Conservation (phyloP, 768 basidiomycete genomes). For the Lactarius quietus region DNA sequence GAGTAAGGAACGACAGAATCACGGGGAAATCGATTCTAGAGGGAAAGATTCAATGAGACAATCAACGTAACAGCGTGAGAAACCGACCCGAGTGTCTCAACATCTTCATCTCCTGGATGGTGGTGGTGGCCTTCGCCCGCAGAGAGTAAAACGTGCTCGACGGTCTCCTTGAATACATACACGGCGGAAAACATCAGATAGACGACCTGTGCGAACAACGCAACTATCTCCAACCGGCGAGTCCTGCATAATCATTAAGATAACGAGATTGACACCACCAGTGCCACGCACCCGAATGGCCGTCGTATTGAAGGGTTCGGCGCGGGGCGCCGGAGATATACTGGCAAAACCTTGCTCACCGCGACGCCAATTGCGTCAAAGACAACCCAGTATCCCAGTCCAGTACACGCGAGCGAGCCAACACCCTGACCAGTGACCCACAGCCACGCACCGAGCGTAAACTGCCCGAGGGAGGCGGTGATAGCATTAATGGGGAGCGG, state of each 20-base stretch:
- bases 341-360: constrained; percentile 44
- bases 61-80: background rate
- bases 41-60: background rate
- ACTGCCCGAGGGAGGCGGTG: constrained; percentile 39
- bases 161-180: constrained; percentile 95
- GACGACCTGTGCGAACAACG: constrained; percentile 86
- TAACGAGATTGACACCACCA: background rate
- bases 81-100: constrained; percentile 42
- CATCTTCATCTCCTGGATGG: constrained; percentile 55
- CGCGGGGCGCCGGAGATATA: constrained; percentile 39
- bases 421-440: constrained; percentile 91
- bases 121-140: constrained; percentile 66
- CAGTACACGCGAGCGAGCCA: constrained; percentile 84
- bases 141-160: constrained; percentile 85
- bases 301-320: constrained; percentile 36
- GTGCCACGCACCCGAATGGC: constrained; percentile 55
- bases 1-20: constrained; percentile 49
- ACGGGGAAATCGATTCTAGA: constrained; percentile 65
- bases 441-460: constrained; percentile 64
- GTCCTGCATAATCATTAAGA: constrained; percentile 40
- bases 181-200: constrained; percentile 93
- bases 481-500: constrained; percentile 21
- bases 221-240: constrained; percentile 62
- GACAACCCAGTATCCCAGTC: constrained; percentile 93
- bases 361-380: constrained; percentile 88